Percentiles rank a stretch among this genome's conserved stretches.
Evolutionary conservation across 1,139 yeast species (phyloP).

Genomic region (Lodderomyces beijingensis): DNA sequence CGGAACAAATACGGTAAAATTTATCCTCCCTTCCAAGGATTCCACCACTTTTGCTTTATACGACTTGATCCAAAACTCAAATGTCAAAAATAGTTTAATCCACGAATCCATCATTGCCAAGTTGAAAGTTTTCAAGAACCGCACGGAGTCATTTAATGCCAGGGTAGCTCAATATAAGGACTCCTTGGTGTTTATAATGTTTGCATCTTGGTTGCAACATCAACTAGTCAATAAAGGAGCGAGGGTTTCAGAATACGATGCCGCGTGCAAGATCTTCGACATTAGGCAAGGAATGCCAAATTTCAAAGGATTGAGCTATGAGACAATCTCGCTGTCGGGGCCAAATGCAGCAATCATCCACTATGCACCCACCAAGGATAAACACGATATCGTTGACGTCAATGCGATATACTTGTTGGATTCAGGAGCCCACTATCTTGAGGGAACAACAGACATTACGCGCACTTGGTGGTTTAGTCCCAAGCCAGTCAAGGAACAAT

Average conservation of each 20-base stretch:
- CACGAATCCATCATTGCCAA: constrained; percentile 33
- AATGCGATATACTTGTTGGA: constrained; percentile 42
- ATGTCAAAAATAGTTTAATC: constrained; percentile 21
- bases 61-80: constrained; percentile 26
- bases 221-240: constrained; percentile 24
- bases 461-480: constrained; percentile 45
- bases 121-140: constrained; percentile 35
- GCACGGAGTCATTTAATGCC: constrained; percentile 35
- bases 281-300: constrained; percentile 41
- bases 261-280: constrained; percentile 38
- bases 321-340: constrained; percentile 52
- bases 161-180: constrained; percentile 43
- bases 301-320: constrained; percentile 51
- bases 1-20: constrained; percentile 16
- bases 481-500: constrained; percentile 19
- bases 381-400: constrained; percentile 38
- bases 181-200: constrained; percentile 38
- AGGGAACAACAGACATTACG: constrained; percentile 60
- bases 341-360: constrained; percentile 54
- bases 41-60: constrained; percentile 33
- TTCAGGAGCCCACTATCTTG: constrained; percentile 54
- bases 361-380: constrained; percentile 47
- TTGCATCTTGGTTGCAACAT: constrained; percentile 40
- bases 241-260: constrained; percentile 36
- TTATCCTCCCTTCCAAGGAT: constrained; percentile 31